A percentile compares a stretch with the other conserved stretches of the same genome.
These are phyloP conservation scores for Verticillium nubilum DNA, from an alignment of 2,329 filamentous ascomycete species.

Conservation along the genomic window DNA sequence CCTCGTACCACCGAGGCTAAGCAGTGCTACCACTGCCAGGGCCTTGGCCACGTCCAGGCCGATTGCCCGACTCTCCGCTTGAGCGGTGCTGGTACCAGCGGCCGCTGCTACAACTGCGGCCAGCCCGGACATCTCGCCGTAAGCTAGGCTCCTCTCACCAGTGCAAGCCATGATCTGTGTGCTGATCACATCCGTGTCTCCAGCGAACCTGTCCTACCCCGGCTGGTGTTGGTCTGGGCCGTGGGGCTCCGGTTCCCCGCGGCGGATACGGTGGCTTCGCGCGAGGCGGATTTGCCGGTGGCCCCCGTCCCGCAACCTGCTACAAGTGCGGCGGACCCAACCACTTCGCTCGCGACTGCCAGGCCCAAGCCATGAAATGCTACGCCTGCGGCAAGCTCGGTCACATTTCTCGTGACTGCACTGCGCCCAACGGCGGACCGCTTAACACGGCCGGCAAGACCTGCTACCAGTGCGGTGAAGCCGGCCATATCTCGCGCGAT, in stretches of 20 bases:
- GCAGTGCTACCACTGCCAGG: constrained; percentile 99
- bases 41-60: constrained; percentile 94
- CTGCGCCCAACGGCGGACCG: constrained; percentile 90
- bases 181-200: constrained; percentile 4
- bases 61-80: constrained; percentile 96
- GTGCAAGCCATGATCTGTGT: background rate
- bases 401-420: constrained; percentile 88
- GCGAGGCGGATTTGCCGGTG: constrained; percentile 71
- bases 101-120: constrained; percentile 95
- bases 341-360: constrained; percentile 97
- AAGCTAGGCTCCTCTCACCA: constrained; percentile 28
- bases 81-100: constrained; percentile 74
- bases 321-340: constrained; percentile 83
- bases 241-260: constrained; percentile 63
- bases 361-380: constrained; percentile 98
- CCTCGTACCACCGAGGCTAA: constrained; percentile 97
- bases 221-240: constrained; percentile 54
- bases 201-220: constrained; percentile 81
- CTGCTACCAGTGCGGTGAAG: constrained; percentile 95
- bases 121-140: constrained; percentile 88
- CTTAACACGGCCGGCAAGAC: constrained; percentile 96
- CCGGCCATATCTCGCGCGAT: constrained; percentile 93
- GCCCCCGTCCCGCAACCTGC: constrained; percentile 64
- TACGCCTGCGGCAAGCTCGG: constrained; percentile 95
- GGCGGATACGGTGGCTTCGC: constrained; percentile 63